Base-by-base conservation (phyloP, 2,329 filamentous ascomycete species). In the Harringtonia lauricola region DNA sequence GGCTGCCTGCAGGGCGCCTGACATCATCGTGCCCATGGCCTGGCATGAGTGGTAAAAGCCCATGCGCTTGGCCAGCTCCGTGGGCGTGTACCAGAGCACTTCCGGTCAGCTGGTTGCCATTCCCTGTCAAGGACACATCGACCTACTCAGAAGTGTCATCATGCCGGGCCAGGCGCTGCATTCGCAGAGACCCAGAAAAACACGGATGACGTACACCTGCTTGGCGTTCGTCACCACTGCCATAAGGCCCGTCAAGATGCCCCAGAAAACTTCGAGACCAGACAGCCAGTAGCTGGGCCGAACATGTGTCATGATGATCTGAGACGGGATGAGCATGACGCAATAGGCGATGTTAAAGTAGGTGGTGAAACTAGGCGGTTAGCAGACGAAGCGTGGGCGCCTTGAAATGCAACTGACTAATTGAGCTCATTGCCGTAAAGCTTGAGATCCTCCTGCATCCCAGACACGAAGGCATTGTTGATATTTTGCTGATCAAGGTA, bases 31-130 rank as follows among this genome's bases (percentile, higher is more conserved):
- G 0, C 70, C 72, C 1, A 74, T 56, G 2, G 67, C 67, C 33
- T 73, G 72, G 29, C 67, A 71, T 1, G 70, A 66, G 37, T 67
- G 74, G 59, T 73, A 76, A 13, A 73, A 64, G 1, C 70, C 70
- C 3, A 71, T 70, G 3, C 73, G 61, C 51, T 76, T 76, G 39
- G 70, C 73, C 0, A 67, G 59, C 30, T 66, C 64, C 1, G 51
- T 49, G 10, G 61, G 63, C 2, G 60, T 66, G 44, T 66, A 66
- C 64, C 64, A 66, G 35, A 62, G 59, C 52, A 67, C 42, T 65
- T 49, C 50, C 49, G 49, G 52, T 28, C 45, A 18, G 33, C 8
- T 3, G 24, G n/a, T n/a, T n/a, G n/a, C n/a, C n/a, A n/a, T n/a
- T n/a, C n/a, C 4, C 6, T 35, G 45, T 51, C 15, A 53, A 50